Evolutionary conservation across 345 rosid genomes (phyloP), one percentile per base, ranked within the genome.

Genomic region (Arabis alpina): DNA sequence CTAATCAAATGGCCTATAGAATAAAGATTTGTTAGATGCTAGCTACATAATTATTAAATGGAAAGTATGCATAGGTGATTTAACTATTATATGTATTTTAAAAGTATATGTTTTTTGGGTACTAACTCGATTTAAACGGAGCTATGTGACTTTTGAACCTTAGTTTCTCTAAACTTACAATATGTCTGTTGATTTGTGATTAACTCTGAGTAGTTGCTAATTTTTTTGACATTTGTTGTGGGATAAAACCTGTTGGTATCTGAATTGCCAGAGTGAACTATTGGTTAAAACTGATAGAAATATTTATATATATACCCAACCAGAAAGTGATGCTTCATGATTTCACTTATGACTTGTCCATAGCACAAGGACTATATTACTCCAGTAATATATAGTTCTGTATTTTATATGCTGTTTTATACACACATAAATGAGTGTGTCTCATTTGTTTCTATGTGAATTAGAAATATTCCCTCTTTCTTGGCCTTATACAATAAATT

Each of bases 391-490:
- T 54, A 66, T 12, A 47, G 40, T 36, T 49, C 10, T 64, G 56
- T 67, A 32, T 12, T 30, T 42, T 36, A 50, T 59, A 34, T 66
- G 72, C 30, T 58, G 66, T 58, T 65, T 44, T 28, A 74, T 24
- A 59, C 44, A 53, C 16, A 73, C 41, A 45, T 44, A 52, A 16
- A 66, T 60, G 62, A 54, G 24, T 48, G 71, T 55, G 65, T 42
- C 63, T 23, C n/a, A n/a, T 76, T 70, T 69, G 66, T 70, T 76
- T 63, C 32, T 64, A 63, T 53, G 75, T 49, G 75, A 63, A 48
- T n/a, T 30, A 49, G 48, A 63, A 76, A 70, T 76, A 76, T 76
- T 76, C 75, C 44, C 42, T 51, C 10, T 49, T 25, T 70, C 64
- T 70, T 76, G 66, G 55, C 75, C 13, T 76, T 76, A 40, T 32